Conservation (phyloP, 2,329 filamentous ascomycete genomes). For the Xylariaceae sp. region DNA sequence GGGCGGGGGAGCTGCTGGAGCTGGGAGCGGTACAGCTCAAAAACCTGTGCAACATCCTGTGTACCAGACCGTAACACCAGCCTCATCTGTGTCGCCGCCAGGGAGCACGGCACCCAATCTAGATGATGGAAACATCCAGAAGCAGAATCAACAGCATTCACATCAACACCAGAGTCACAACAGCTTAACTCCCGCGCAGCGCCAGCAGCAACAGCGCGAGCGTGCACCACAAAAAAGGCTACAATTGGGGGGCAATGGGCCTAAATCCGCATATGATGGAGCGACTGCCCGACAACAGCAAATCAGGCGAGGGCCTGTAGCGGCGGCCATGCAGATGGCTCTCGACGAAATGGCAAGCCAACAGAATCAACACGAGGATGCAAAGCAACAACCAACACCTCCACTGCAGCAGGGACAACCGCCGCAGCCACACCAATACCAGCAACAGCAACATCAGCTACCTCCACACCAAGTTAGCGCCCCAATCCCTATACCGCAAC, state of each 20-base stretch:
- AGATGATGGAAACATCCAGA: conserved; percentile 8
- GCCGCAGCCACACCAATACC: background rate
- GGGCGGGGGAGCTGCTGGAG: background rate
- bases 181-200: conserved; percentile 4
- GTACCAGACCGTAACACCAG: conserved; percentile 13
- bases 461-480: conserved; percentile 8
- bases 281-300: conserved; percentile 11
- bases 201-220: conserved; percentile 13
- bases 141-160: conserved; percentile 8
- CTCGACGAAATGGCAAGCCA: conserved; percentile 17
- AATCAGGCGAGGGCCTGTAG: conserved; percentile 8
- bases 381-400: conserved; percentile 2
- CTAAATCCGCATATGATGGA: conserved; percentile 13
- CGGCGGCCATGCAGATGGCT: conserved; percentile 16
- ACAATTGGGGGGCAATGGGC: conserved; percentile 9
- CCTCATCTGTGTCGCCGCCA: conserved; percentile 13
- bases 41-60: conserved; percentile 13
- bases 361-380: conserved; percentile 7
- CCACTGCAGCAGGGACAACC: conserved; percentile 4
- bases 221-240: conserved; percentile 17
- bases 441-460: conserved; percentile 8
- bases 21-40: conserved; percentile 9
- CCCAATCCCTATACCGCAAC: conserved; percentile 13
- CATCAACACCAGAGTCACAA: conserved; percentile 9
- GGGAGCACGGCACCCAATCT: conserved; percentile 10